Percentiles rank a stretch among this genome's conserved stretches.
Conservation (phyloP, 1,139 yeast species). For the Geotrichum reessii region DNA sequence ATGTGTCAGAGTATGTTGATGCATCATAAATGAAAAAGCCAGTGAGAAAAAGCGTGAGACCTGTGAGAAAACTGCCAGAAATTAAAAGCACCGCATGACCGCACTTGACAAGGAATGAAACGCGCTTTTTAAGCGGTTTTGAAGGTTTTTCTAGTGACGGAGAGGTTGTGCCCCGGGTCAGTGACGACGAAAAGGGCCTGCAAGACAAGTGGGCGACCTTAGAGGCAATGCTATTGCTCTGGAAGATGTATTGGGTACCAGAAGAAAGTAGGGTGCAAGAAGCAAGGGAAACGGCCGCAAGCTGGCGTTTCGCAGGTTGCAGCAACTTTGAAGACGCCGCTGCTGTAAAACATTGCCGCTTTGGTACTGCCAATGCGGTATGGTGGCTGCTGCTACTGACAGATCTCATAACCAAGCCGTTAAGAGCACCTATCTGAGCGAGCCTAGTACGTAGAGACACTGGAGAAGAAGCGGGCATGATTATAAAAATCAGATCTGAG, state of each 20-base stretch:
- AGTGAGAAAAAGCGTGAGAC: constrained; percentile 22
- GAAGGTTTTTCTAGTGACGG: not conserved
- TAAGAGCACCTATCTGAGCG: not conserved
- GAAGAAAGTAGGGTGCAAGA: not conserved
- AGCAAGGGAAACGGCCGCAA: not conserved
- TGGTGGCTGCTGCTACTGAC: not conserved
- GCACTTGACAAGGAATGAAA: not conserved
- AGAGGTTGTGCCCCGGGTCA: not conserved
- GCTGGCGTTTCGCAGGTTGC: not conserved
- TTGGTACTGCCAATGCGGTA: not conserved
- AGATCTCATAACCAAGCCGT: not conserved
- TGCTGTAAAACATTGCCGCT: not conserved
- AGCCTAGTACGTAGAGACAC: not conserved
- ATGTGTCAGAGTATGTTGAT: constrained; percentile 43
- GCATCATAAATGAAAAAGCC: constrained; percentile 56
- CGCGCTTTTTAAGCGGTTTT: not conserved
- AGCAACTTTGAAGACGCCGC: not conserved
- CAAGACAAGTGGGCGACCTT: not conserved
- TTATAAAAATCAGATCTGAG: not conserved
- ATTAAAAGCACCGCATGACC: constrained; percentile 6
- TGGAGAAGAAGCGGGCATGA: not conserved
- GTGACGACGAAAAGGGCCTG: not conserved
- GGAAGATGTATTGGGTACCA: not conserved
- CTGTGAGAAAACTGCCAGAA: constrained; percentile 7
- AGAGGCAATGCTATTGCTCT: not conserved